Evolutionary conservation across 2,329 filamentous ascomycete species (phyloP), one percentile per base, ranked within the genome.

Genomic region (Scedosporium apiospermum): DNA sequence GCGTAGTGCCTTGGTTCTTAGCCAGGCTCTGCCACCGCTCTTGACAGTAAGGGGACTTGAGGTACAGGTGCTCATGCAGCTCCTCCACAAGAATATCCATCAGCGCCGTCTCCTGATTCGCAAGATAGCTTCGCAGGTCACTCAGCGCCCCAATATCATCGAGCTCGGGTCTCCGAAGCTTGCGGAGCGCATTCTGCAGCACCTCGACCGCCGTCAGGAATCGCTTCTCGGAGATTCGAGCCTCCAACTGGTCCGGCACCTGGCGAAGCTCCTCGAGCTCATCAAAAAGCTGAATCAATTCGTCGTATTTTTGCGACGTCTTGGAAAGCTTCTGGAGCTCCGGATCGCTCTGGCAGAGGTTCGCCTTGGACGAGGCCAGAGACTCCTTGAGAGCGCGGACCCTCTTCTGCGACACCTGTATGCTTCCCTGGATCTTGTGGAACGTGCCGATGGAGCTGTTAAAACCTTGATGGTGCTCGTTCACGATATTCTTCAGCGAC

Each of bases 361-460:
- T 93, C 4, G 83, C 80, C 74, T 96, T 96, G 55, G 93, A 89
- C 62, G 86, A 83, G 14, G 87, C 83, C 63, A 99, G 79, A n/a
- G 91, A 91, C 63, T 92, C 86, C 73, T 93, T 95, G 65, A 99
- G 79, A 12, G 82, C 80, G 64, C 93, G 86, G 62, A 99, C 91
- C 64, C 91, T 87, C 69, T 87, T 87, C 75, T 99, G 95, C 16
- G 92, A 96, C 60, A 85, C 81, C 69, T 93, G 90, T 67, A 99
- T 95, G 75, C 91, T 96, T 61, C 88, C 86, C 74, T 99, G 95
- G 65, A 99, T 99, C 75, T 96, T 97, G 79, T 99, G 96, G 72
- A 98, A 99, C 21, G 93, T 98, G 74, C 93, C 95, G 66, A 99
- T 98, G 60, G 93, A 97, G 74, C 91, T 96, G 77, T 98, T 99